A percentile compares a stretch with the other conserved stretches of the same genome.
Evolutionary conservation across 805 yeast genomes (phyloP).

Genomic region (Pichia sporocuriosa): DNA sequence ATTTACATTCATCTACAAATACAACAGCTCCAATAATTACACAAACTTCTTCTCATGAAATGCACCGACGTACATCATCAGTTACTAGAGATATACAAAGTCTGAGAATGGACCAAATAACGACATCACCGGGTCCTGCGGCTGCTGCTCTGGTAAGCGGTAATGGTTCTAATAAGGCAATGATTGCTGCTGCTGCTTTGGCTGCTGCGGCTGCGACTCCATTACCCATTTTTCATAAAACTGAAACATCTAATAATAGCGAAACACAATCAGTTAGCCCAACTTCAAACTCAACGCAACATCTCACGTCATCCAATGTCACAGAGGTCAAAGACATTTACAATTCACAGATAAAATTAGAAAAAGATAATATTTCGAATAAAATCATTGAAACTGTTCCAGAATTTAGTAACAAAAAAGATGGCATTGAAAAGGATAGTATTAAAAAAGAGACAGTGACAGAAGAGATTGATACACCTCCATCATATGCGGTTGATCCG

Average conservation of each 20-base stretch:
- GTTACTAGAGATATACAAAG: background rate
- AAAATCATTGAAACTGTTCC: background rate
- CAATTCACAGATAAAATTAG: too few relatives aligned
- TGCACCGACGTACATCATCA: slow-evolving; percentile 1
- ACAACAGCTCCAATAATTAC: too few relatives aligned
- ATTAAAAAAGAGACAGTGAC: background rate
- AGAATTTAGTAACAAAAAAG: background rate
- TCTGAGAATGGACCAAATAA: slow-evolving; percentile 12
- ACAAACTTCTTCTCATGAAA: slow-evolving; percentile 1
- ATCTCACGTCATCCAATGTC: too few relatives aligned
- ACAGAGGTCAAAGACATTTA: too few relatives aligned
- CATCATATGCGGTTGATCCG: slow-evolving; percentile 59
- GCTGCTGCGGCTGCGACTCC: slow-evolving; percentile 80
- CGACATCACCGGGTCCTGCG: slow-evolving; percentile 34
- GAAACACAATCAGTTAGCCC: too few relatives aligned
- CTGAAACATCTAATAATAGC: background rate
- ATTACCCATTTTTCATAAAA: slow-evolving; percentile 37
- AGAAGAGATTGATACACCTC: slow-evolving; percentile 10
- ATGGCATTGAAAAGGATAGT: background rate
- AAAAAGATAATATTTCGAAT: too few relatives aligned
- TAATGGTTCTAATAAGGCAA: slow-evolving; percentile 40
- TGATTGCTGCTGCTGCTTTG: slow-evolving; percentile 76
- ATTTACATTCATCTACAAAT: too few relatives aligned
- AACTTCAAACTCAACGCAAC: too few relatives aligned
- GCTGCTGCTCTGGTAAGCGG: slow-evolving; percentile 32